Base-by-base conservation (phyloP, 208 protist genomes). In the Acanthamoeba sp. region DNA sequence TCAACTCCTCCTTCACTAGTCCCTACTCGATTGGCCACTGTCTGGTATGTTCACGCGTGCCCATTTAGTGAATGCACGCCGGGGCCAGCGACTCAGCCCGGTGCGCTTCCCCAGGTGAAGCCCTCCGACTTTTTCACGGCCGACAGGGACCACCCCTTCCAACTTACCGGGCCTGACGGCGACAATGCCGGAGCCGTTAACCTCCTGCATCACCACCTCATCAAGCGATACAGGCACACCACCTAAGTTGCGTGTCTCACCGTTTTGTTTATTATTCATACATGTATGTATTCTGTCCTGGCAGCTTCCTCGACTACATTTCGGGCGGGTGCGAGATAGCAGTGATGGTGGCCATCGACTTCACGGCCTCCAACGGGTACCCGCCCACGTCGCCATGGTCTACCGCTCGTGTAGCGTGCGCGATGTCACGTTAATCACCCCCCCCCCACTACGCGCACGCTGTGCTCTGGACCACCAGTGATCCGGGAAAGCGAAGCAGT, bases 261-360 rank as follows among this genome's bases (percentile, higher is more conserved):
- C 24, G 7, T 0, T 29, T 18, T 3, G 24, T 62, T 6, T 1
- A 62, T 62, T 18, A 24, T 0, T 18, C 55, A 18, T 18, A 62
- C 55, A 6, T 32, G 18, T 12, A 27, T 12, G 55, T 62, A 24
- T 62, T 62, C 24, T 12, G 4, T 90, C n/a, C 7, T 48, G 24
- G 22, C 52, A 90, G 85, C 20, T 97, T 97, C 48, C 34, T 96
- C 0, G 95, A 97, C 24, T 97, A 96, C 34, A 34, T 97, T 5
- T 48, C 64, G 0, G 96, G 95, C 62, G 96, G 96, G 52, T 96
- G 95, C 66, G 95, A 97, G 64, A 96, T 97, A 32, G 57, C 32
- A 4, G 48, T 97, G 12, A 95, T 97, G 24, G 85, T 96, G 22
- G 96, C 84, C 62, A 97, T 97, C 40, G 96, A 97, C 88, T 97